Conservation (phyloP, 2,329 filamentous ascomycete genomes). For the Botrytis galanthina region DNA sequence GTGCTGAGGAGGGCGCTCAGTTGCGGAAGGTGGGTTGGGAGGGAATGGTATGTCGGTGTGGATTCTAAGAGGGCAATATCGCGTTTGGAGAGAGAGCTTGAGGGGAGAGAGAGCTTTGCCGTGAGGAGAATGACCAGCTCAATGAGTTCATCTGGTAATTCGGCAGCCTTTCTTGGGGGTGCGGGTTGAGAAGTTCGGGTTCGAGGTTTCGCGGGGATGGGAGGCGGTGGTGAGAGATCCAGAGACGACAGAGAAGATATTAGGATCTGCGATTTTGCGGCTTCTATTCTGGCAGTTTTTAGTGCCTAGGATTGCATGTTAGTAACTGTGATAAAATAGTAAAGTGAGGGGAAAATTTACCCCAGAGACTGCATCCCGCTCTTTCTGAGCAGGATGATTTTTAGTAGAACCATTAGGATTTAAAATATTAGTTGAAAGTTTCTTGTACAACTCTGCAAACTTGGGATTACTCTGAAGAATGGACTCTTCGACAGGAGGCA, state of each 20-base stretch:
- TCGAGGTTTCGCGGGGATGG: constrained; percentile 29
- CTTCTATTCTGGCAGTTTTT: constrained; percentile 47
- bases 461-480: constrained; percentile 57
- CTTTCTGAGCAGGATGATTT: constrained; percentile 49
- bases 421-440: constrained; percentile 52
- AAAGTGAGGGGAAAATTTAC: constrained; percentile 43
- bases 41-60: constrained; percentile 48
- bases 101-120: constrained; percentile 39
- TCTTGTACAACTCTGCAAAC: constrained; percentile 58
- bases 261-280: constrained; percentile 52
- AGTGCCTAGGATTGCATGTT: constrained; percentile 50
- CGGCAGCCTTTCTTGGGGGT: constrained; percentile 12
- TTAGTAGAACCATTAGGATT: constrained; percentile 58
- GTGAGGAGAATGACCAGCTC: constrained; percentile 57
- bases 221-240: constrained; percentile 37
- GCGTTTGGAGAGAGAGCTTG: constrained; percentile 39
- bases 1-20: constrained; percentile 49
- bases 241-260: constrained; percentile 49
- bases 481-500: constrained; percentile 56
- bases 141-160: constrained; percentile 47
- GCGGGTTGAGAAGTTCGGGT: constrained; percentile 24
- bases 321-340: background rate
- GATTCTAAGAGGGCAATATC: constrained; percentile 48
- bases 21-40: constrained; percentile 49
- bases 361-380: constrained; percentile 50